Base-by-base conservation (phyloP, 2,329 filamentous ascomycete species). In the Endoconidiophora polonica region DNA sequence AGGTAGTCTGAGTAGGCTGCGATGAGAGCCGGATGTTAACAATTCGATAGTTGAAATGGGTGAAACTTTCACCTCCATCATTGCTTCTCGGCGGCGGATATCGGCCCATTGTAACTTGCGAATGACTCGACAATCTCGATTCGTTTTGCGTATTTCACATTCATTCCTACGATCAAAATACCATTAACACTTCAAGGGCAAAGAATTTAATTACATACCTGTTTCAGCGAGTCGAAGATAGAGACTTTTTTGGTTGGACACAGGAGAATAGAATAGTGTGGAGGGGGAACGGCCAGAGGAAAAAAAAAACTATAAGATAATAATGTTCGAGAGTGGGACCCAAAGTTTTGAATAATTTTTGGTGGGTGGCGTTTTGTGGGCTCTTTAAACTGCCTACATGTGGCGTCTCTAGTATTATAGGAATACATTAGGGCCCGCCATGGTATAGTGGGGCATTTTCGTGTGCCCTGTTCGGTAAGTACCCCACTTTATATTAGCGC, bases 301-400 rank as follows among this genome's bases (percentile, higher is more conserved):
- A n/a, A 41, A 42, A 23, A 37, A 44, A 51, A 51, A 50, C 37
- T 40, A 38, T 23, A 47, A 45, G 39, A 53, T 53, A 53, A 18
- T 18, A 18, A 18, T 36, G 47, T 53, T 49, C 26, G 5, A 10
- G 26, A 33, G 26, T 33, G 26, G 26, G 43, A 40, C 23, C 22
- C 18, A 50, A 43, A 51, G 43, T 38, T 52, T 47, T 24, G 16
- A 50, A 50, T 7, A 29, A 40, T 18, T 29, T 46, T 52, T 51
- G 29, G 48, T 48, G 45, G 43, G 52, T 50, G 52, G 48, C 48
- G 46, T 54, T 33, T 54, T 50, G 52, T 54, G 44, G 49, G 49
- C 39, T 51, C 42, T 29, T 9, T 33, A 5, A 3, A 10, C 12
- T 33, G 7, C 12, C 12, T 5, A 10, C 12, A 18, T 18, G 26